These are phyloP conservation scores for Aspergillus latus DNA, from an alignment of 2,329 filamentous ascomycete species.

Conservation along the genomic window DNA sequence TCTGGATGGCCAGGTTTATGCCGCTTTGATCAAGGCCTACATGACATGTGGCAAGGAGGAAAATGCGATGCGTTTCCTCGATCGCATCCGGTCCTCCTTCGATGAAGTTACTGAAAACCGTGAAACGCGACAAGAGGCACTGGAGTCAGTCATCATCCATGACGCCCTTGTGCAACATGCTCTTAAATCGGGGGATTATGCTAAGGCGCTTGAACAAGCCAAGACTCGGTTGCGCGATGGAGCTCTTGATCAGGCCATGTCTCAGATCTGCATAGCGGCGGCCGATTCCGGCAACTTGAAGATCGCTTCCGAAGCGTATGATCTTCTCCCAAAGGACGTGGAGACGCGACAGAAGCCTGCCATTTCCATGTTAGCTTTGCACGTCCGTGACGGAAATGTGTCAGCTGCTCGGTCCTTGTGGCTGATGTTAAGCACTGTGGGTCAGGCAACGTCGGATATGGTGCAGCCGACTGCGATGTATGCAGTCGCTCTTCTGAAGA, in stretches of 20 bases:
- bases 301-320: constrained; percentile 67
- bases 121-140: constrained; percentile 59
- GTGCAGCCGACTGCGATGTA: constrained; percentile 92
- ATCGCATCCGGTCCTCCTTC: constrained; percentile 67
- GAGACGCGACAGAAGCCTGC: constrained; percentile 59
- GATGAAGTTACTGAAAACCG: constrained; percentile 47
- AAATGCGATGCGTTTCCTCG: constrained; percentile 80
- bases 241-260: constrained; percentile 64
- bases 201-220: constrained; percentile 73
- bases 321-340: constrained; percentile 55
- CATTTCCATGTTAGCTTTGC: constrained; percentile 81
- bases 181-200: constrained; percentile 67
- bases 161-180: constrained; percentile 78
- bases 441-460: constrained; percentile 62
- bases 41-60: constrained; percentile 75
- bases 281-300: constrained; percentile 74
- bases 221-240: constrained; percentile 58
- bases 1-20: constrained; percentile 81
- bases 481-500: constrained; percentile 79
- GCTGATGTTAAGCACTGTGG: constrained; percentile 64
- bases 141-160: constrained; percentile 70
- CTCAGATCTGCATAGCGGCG: constrained; percentile 70
- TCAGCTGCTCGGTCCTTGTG: constrained; percentile 76
- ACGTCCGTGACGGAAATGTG: constrained; percentile 78
- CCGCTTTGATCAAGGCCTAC: constrained; percentile 85